Evolutionary conservation across 768 basidiomycete species (phyloP).

Genomic region (Paxillus ammoniavirescens): DNA sequence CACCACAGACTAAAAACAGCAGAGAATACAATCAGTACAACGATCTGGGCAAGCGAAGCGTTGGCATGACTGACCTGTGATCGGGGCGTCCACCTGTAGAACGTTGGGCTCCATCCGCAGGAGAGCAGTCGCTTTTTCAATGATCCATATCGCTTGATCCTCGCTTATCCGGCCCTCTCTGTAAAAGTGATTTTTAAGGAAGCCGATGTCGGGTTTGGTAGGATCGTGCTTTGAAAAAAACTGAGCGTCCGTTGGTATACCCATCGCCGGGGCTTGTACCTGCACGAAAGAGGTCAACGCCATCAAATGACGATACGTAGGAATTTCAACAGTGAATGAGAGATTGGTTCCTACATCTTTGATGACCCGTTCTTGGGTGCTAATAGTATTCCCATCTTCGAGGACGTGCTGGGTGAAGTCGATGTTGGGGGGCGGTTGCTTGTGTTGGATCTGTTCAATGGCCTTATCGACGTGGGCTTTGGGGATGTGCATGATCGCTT

Average conservation of each 20-base stretch:
- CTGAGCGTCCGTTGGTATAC: slow-evolving; percentile 86
- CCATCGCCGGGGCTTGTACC: slow-evolving; percentile 98
- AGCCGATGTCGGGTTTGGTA: slow-evolving; percentile 91
- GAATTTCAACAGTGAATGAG: neutral
- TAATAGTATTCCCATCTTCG: slow-evolving; percentile 89
- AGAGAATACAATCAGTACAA: slow-evolving; percentile 4
- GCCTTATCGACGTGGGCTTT: slow-evolving; percentile 36
- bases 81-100: slow-evolving; percentile 92
- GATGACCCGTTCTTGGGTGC: slow-evolving; percentile 92
- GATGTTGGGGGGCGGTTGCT: slow-evolving; percentile 54
- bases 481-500: slow-evolving; percentile 31
- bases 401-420: slow-evolving; percentile 92
- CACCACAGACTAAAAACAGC: slow-evolving; percentile 77
- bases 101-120: slow-evolving; percentile 86
- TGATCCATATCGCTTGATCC: slow-evolving; percentile 92
- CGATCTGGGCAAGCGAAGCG: neutral
- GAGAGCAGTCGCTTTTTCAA: slow-evolving; percentile 83
- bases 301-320: slow-evolving; percentile 8
- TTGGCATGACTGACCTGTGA: slow-evolving; percentile 65
- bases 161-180: slow-evolving; percentile 92
- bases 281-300: slow-evolving; percentile 28
- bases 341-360: slow-evolving; percentile 71
- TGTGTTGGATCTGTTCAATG: slow-evolving; percentile 40
- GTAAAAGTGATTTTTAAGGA: slow-evolving; percentile 99
- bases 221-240: slow-evolving; percentile 87